phyloP scores from a whole-genome alignment of 148 eudicot species.

The Limonium bicolor region DNA sequence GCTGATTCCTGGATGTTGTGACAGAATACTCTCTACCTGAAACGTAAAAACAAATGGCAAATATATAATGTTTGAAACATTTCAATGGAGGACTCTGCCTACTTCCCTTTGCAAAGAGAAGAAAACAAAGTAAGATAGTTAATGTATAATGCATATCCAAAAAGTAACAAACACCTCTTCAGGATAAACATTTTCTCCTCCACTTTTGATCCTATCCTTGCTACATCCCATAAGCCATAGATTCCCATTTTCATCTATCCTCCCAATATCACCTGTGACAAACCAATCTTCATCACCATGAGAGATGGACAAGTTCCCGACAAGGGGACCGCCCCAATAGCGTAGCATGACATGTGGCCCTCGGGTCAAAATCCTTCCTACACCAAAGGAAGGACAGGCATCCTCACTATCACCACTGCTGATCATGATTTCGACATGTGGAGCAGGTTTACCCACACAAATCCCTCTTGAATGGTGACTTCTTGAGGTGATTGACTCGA shows the following conservation, averaged over 20 bases:
- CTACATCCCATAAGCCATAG: slow-evolving; percentile 81
- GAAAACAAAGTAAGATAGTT: not conserved
- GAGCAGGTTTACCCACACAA: slow-evolving; percentile 91
- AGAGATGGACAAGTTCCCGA: slow-evolving; percentile 1
- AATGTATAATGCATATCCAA: too few species aligned
- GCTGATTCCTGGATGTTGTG: slow-evolving; percentile 64
- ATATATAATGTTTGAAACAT: not conserved
- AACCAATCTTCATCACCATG: slow-evolving; percentile 53
- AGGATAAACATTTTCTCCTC: slow-evolving; percentile 90
- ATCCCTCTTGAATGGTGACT: slow-evolving; percentile 22
- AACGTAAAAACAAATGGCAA: not conserved
- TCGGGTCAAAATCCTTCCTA: slow-evolving; percentile 67
- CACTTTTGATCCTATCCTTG: slow-evolving; percentile 81
- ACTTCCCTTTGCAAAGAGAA: not conserved
- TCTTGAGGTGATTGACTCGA: too few species aligned
- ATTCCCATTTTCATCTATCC: slow-evolving; percentile 49
- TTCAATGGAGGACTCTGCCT: too few species aligned
- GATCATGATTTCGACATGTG: slow-evolving; percentile 57
- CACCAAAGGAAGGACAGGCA: slow-evolving; percentile 17
- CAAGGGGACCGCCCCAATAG: slow-evolving; percentile 47
- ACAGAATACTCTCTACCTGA: slow-evolving; percentile 60
- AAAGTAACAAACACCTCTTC: slow-evolving; percentile 59
- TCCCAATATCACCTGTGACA: slow-evolving; percentile 86
- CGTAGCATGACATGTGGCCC: slow-evolving; percentile 81
- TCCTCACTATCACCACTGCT: slow-evolving; percentile 19